Evolutionary conservation across 768 basidiomycete genomes (phyloP).

Genomic region (Trametes maxima): DNA sequence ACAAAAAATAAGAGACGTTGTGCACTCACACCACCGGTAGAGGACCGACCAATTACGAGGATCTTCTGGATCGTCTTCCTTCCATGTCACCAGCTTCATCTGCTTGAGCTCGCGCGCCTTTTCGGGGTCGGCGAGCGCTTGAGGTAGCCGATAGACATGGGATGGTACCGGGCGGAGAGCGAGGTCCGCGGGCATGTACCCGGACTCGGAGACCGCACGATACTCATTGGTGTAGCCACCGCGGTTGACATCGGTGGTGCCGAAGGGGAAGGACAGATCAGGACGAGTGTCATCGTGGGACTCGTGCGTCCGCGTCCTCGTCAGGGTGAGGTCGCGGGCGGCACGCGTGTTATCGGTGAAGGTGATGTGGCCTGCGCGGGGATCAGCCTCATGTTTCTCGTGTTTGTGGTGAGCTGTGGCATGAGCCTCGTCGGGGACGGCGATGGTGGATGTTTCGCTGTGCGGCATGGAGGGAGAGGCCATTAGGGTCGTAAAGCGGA

Average conservation of each 20-base stretch:
- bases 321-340: constrained; percentile 16
- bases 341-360: constrained; percentile 12
- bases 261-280: constrained; percentile 36
- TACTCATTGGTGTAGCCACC: constrained; percentile 40
- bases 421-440: constrained; percentile 15
- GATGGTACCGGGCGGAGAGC: constrained; percentile 36
- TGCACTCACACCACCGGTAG: constrained; percentile 38
- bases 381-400: constrained; percentile 5
- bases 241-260: constrained; percentile 30
- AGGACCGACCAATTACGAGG: constrained; percentile 39
- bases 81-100: constrained; percentile 41
- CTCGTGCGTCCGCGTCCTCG: constrained; percentile 19
- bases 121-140: constrained; percentile 36
- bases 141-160: constrained; percentile 25
- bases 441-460: constrained; percentile 22
- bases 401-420: not conserved
- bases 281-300: constrained; percentile 27
- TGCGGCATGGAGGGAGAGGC: constrained; percentile 19
- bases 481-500: constrained; percentile 13
- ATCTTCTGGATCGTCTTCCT: constrained; percentile 42
- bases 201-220: constrained; percentile 33
- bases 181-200: constrained; percentile 32
- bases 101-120: constrained; percentile 37
- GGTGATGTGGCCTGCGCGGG: constrained; percentile 17
- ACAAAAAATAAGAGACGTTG: not conserved